Evolutionary conservation across 2,329 filamentous ascomycete species (phyloP).

Genomic region (Diaporthe capsici): DNA sequence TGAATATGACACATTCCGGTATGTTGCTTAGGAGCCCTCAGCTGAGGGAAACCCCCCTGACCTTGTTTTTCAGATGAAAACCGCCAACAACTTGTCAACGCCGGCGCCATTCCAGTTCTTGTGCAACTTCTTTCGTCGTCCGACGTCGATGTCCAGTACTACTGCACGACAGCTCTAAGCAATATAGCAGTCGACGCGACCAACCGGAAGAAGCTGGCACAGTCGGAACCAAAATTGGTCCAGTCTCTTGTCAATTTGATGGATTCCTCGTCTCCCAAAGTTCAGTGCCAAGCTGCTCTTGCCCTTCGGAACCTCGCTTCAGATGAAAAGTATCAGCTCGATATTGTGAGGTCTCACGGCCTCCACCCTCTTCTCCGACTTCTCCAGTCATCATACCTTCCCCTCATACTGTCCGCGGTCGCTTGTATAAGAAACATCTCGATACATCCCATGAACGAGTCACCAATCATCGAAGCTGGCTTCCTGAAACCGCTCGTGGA

Average conservation of each 20-base stretch:
- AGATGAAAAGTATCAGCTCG: slow-evolving; percentile 98
- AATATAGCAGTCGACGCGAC: slow-evolving; percentile 96
- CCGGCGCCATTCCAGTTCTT: slow-evolving; percentile 96
- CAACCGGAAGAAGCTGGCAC: slow-evolving; percentile 91
- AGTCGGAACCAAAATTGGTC: slow-evolving; percentile 91
- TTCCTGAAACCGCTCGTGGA: slow-evolving; percentile 96
- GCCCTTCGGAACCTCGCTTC: slow-evolving; percentile 95
- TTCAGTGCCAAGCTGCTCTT: slow-evolving; percentile 96
- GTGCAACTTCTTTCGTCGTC: slow-evolving; percentile 93
- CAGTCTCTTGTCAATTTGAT: slow-evolving; percentile 95
- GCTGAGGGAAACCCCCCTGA: slow-evolving; percentile 44
- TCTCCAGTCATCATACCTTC: slow-evolving; percentile 94
- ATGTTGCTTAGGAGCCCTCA: slow-evolving; percentile 50
- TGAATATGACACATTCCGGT: slow-evolving; percentile 99
- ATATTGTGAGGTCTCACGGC: slow-evolving; percentile 92
- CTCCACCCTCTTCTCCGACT: slow-evolving; percentile 88
- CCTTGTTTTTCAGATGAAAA: slow-evolving; percentile 81
- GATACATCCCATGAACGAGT: slow-evolving; percentile 97
- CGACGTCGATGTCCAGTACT: slow-evolving; percentile 98
- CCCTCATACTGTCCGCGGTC: slow-evolving; percentile 95
- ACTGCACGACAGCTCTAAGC: slow-evolving; percentile 97
- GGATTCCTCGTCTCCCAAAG: slow-evolving; percentile 97
- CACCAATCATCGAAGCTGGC: slow-evolving; percentile 97
- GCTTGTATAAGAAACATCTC: slow-evolving; percentile 99
- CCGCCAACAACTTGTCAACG: slow-evolving; percentile 95